Evolutionary conservation across 495 filamentous ascomycete species (phyloP).

Genomic region (Aspergillus bridgeri): DNA sequence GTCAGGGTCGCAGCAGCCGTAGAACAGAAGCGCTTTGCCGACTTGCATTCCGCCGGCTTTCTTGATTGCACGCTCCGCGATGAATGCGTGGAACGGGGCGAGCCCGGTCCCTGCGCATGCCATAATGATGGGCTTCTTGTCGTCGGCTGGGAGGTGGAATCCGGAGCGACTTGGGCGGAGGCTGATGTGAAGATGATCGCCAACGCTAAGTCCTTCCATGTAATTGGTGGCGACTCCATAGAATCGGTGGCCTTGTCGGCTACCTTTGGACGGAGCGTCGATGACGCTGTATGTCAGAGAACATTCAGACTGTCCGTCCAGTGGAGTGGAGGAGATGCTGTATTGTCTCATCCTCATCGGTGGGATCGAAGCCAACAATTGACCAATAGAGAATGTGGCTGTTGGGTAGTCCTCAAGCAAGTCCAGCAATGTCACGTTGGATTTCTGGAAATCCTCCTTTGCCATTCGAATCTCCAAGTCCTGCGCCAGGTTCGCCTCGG

Average conservation of each 20-base stretch:
- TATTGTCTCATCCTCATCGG: constrained; percentile 69
- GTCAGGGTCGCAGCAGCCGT: constrained; percentile 26
- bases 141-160: constrained; percentile 23
- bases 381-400: constrained; percentile 59
- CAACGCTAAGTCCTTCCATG: not conserved
- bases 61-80: constrained; percentile 25
- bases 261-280: too few relatives aligned
- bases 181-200: constrained; percentile 5
- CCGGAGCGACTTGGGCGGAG: too few relatives aligned
- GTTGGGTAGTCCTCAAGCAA: constrained; percentile 20
- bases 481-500: too few relatives aligned
- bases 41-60: not conserved
- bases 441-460: not conserved
- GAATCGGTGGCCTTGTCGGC: too few relatives aligned
- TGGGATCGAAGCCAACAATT: constrained; percentile 31
- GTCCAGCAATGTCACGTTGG: not conserved
- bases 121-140: constrained; percentile 28
- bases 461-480: not conserved
- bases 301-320: too few relatives aligned
- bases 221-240: too few relatives aligned
- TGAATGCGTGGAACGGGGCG: constrained; percentile 37
- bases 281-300: too few relatives aligned
- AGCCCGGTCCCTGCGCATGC: constrained; percentile 35
- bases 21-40: constrained; percentile 7
- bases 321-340: constrained; percentile 68